Evolutionary conservation across 148 eudicot genomes (phyloP).

Genomic region (Rhododendron griersonianum): DNA sequence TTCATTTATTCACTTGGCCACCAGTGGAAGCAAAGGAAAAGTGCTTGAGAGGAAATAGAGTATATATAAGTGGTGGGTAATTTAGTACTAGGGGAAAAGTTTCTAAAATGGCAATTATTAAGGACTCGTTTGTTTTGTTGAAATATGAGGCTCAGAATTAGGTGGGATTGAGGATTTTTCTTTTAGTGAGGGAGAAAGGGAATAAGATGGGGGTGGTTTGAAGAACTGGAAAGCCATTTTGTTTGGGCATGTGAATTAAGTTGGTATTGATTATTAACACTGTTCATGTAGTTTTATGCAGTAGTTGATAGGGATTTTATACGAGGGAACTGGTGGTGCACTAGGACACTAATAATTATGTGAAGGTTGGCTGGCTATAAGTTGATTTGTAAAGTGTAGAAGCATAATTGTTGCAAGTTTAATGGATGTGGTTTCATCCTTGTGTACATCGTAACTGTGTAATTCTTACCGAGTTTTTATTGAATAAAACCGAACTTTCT

Average conservation of each 20-base stretch:
- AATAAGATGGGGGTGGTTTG: background rate
- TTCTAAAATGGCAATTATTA: too few relatives aligned
- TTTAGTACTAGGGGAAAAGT: background rate
- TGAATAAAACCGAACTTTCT: background rate
- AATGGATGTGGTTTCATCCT: background rate
- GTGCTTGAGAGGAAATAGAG: conserved; percentile 16
- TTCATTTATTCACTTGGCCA: conserved; percentile 33
- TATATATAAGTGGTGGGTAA: too few relatives aligned
- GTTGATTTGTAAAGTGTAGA: background rate
- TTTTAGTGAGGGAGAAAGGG: background rate
- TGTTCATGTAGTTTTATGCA: background rate
- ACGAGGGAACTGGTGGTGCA: background rate
- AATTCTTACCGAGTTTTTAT: background rate
- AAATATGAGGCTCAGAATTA: background rate
- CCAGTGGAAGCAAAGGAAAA: conserved; percentile 33
- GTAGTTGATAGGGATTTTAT: background rate
- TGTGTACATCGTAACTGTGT: background rate
- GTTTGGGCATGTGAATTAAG: background rate
- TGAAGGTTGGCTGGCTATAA: background rate
- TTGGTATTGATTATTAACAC: background rate
- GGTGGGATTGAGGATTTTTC: background rate
- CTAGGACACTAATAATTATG: background rate
- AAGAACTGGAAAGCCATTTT: background rate
- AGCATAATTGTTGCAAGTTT: background rate
- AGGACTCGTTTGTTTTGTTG: background rate